Conservation (phyloP, 2,329 filamentous ascomycete genomes). For the Paramyrothecium roridum region DNA sequence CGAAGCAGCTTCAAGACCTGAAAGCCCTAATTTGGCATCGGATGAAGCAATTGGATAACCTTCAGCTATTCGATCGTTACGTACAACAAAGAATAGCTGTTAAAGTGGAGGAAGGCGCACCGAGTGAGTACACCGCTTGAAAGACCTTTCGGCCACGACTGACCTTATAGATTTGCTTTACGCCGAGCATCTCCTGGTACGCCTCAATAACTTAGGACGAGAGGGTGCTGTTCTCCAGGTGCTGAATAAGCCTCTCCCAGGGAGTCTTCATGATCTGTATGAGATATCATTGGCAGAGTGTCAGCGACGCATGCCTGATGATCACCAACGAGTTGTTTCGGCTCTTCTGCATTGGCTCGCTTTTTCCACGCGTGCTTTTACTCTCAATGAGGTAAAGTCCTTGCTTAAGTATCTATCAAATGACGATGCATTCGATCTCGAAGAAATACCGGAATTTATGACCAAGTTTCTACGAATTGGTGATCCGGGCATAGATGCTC, state of each 20-base stretch:
- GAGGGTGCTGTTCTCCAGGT: constrained; percentile 27
- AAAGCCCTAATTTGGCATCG: constrained; percentile 20
- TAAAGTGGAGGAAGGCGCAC: constrained; percentile 22
- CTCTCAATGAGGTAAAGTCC: constrained; percentile 15
- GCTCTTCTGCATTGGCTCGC: constrained; percentile 23
- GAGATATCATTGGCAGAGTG: constrained; percentile 18
- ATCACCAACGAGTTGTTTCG: constrained; percentile 12
- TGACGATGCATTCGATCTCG: constrained; percentile 16
- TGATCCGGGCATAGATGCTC: constrained; percentile 17
- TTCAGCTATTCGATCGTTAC: constrained; percentile 22
- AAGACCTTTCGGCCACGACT: no score
- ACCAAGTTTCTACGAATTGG: constrained; percentile 20
- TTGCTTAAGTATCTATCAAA: constrained; percentile 12
- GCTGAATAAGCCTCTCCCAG: constrained; percentile 18
- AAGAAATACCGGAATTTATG: constrained; percentile 20
- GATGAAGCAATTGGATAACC: constrained; percentile 16
- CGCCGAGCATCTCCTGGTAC: constrained; percentile 27
- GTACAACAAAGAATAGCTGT: constrained; percentile 24
- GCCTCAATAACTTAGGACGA: constrained; percentile 24
- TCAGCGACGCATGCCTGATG: constrained; percentile 14
- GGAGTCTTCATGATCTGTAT: constrained; percentile 20
- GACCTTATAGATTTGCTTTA: constrained; percentile 27
- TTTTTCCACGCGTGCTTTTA: constrained; percentile 16
- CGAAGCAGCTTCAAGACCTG: constrained; percentile 23
- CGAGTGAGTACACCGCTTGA: constrained; percentile 18